Base-by-base conservation (phyloP, 441 rosid species). In the Erodium moschatum region DNA sequence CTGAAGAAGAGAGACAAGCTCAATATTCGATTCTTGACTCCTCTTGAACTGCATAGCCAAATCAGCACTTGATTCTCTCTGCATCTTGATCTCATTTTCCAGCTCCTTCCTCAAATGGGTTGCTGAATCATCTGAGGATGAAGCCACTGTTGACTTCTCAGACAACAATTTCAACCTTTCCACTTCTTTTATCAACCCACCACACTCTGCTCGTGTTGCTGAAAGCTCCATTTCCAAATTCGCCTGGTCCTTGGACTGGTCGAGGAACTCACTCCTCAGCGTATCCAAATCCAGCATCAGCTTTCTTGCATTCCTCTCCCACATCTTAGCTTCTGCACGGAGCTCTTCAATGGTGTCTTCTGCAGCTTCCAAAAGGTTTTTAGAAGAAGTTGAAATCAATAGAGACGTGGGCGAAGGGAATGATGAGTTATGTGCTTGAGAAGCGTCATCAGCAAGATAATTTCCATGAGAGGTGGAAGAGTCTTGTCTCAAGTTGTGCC, bases 1-100 rank as follows among this genome's bases (percentile, higher is more conserved):
- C 77, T 79, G 84, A 65, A 84, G 90, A 79, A 85, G 84, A 20
- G 80, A 66, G 65, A 86, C 83, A 31, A 88, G 89, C 76, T 84
- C 89, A 48, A 70, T 73, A 68, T 87, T 86, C 12, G 89, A 84
- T 52, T 83, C 90, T 62, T 83, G 93, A 76, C 85, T 84, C 78
- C 77, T 79, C 62, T 79, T 72, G 78, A 84, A 73, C 76, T 84
- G 90, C 76, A 84, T 56, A 63, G 77, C 29, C 63, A 87, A 80
- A 68, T 58, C 67, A 16, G 77, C 78, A 70, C 77, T 83, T 18
- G 78, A 65, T 71, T 87, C 84, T 71, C 81, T 78, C 67, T 69
- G 85, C 72, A 82, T 74, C 75, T 76, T 81, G 18, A 82, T 72
- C 72, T 87, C 93, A 62, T 77, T 78, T 76, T 76, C 86, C 75